Evolutionary conservation across 1,139 yeast species (phyloP), one percentile per base, ranked within the genome.

Genomic region (Debaryomycetaceae sp.): DNA sequence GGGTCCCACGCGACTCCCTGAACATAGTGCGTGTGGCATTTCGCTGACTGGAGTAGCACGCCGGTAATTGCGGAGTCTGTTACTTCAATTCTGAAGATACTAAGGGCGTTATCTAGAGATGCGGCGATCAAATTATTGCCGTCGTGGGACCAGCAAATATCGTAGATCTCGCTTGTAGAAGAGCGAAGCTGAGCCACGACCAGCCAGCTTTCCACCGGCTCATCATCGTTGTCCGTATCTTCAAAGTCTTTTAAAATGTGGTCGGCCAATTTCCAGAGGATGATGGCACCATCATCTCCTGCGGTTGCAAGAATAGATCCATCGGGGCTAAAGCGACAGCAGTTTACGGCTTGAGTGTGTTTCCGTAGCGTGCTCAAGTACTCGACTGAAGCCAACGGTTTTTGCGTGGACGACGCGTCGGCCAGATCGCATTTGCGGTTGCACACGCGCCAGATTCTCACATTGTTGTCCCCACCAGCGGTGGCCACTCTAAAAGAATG

Each of bases 1-100:
- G 98, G 98, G 49, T 90, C 98, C 97, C 97, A 90, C 0, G 79
- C 67, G 4, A 90, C 90, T 3, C 99, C 99, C 52, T 90, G 99
- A 2, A 90, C 92, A 44, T 83, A 87, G 47, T 87, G 96, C 23
- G 61, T 58, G 50, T 90, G 97, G 38, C 82, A 85, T 3, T 74
- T 69, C 28, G 80, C 57, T 32, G 77, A 77, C 11, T 68, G 57
- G 1, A 83, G 62, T 41, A 79, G 68, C 26, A 64, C 62, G 0
- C 90, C 92, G 13, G 7, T 22, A 11, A 22, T 22, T 12, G 12
- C 6, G 1, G 67, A 59, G 4, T 20, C 27, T 5, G 25, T 30
- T 3, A 19, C 14, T 20, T 33, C 36, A 2, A 71, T 70, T 37
- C 68, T 66, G 45, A 77, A 83, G 0, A 90, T 65, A 26, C 95